Evolutionary conservation across 164 flowering plant species (phyloP).

Genomic region (Aristolochia contorta): DNA sequence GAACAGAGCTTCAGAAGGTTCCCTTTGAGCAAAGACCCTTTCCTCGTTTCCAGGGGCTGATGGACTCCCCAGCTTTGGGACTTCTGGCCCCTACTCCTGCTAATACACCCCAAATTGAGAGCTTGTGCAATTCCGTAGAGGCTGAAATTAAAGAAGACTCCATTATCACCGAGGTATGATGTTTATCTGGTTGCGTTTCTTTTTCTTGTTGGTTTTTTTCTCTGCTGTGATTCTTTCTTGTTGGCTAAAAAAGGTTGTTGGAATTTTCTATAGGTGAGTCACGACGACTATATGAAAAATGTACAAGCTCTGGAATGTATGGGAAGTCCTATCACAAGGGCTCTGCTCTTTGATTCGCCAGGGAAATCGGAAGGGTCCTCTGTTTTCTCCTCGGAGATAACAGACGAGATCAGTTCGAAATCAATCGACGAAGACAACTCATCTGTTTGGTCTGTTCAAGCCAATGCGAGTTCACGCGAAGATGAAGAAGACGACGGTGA

Average conservation of each 20-base stretch:
- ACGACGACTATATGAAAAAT: constrained; percentile 9
- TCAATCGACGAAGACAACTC: constrained; percentile 40
- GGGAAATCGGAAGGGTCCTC: constrained; percentile 57
- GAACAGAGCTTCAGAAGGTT: constrained; percentile 43
- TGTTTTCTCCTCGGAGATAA: constrained; percentile 34
- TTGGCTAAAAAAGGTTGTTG: constrained; percentile 1
- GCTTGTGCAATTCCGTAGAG: constrained; percentile 12
- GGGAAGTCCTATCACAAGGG: constrained; percentile 32
- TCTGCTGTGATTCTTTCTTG: neutral
- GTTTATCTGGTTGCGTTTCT: neutral
- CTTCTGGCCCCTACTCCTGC: constrained; percentile 64
- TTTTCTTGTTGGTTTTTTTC: neutral
- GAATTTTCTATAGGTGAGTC: constrained; percentile 11
- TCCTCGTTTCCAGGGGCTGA: constrained; percentile 18
- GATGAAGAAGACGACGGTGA: constrained; percentile 30
- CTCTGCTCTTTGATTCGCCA: constrained; percentile 55
- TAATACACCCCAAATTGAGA: constrained; percentile 45
- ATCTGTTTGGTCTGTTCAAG: constrained; percentile 71
- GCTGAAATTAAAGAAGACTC: constrained; percentile 13
- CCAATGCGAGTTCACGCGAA: constrained; percentile 45
- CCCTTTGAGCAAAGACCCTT: constrained; percentile 21
- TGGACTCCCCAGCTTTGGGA: constrained; percentile 27
- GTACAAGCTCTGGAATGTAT: constrained; percentile 21
- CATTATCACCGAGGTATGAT: constrained; percentile 31
- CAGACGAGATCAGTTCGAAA: constrained; percentile 12